Evolutionary conservation across 768 basidiomycete species (phyloP), one percentile per base, ranked within the genome.

Genomic region (Lactarius vividus): DNA sequence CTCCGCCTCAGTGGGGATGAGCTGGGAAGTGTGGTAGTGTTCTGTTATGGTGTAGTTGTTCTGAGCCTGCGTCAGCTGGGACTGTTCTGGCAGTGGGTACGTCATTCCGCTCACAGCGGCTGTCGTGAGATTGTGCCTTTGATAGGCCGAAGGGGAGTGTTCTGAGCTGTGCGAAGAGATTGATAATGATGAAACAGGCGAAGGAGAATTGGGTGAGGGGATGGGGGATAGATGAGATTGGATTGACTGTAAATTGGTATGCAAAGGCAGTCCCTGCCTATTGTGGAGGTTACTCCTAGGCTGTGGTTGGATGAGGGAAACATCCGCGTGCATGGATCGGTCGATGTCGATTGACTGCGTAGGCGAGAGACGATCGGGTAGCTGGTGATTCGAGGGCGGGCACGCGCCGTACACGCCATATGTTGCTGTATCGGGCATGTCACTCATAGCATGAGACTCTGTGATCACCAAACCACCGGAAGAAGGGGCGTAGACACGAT

Each of bases 151-250:
- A 39, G 66, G 62, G 40, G 69, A 65, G 28, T 70, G 56, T 11
- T 55, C 69, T 40, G 69, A 69, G 58, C 58, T 54, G n/a, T 68
- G 69, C 10, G 69, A 65, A 18, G 69, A 70, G 20, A 61, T 20
- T n/a, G 69, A 69, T 5, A 69, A 35, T 28, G 67, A 65, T 23
- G 69, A 69, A 6, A 70, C 69, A 20, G 69, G 69, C n/a, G 69
- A 70, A 31, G 69, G 69, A 5, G 63, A 69, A 26, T 64, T 46
- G 39, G 67, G 58, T 9, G 64, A 58, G 3, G 67, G 62, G 31
- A 58, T 33, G n/a, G 46, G 62, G n/a, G 59, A 63, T 37, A 37
- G 20, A 26, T 53, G 60, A 37, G 44, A 10, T 56, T 57, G 56
- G 49, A 42, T 61, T 49, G 61, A 42, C 16, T 54, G 23, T 31